Conservation (phyloP, 2,329 filamentous ascomycete species). For the Trichoderma oligosporum region DNA sequence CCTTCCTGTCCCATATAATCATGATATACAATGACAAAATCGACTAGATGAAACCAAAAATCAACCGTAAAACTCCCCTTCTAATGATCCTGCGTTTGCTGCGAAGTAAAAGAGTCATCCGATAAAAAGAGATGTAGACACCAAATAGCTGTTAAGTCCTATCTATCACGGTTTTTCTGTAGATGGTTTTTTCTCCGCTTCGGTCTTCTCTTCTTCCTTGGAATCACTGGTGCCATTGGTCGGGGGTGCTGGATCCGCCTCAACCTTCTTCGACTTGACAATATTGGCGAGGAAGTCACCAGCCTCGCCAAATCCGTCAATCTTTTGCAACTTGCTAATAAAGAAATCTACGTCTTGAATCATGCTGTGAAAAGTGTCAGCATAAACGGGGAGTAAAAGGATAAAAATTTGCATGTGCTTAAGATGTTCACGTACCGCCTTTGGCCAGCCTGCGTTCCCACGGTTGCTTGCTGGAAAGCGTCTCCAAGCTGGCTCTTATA, state of each 20-base stretch:
- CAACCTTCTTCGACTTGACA: constrained; percentile 55
- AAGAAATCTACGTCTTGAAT: constrained; percentile 72
- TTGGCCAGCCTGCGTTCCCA: constrained; percentile 65
- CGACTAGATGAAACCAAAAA: not conserved
- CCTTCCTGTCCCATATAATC: not conserved
- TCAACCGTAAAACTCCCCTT: constrained; percentile 12
- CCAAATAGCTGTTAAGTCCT: not conserved
- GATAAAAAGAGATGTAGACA: not conserved
- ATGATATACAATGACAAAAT: not conserved
- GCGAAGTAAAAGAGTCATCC: not conserved
- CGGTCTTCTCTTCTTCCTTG: constrained; percentile 21
- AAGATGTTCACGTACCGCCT: constrained; percentile 57
- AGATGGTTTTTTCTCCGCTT: constrained; percentile 20
- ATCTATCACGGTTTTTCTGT: constrained; percentile 8
- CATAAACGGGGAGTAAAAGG: not conserved
- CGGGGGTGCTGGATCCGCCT: constrained; percentile 22
- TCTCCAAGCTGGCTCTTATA: constrained; percentile 77
- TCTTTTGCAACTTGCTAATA: constrained; percentile 64
- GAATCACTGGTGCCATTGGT: constrained; percentile 20
- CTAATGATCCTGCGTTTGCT: constrained; percentile 13
- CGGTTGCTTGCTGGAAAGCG: constrained; percentile 61
- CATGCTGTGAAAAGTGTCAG: constrained; percentile 52
- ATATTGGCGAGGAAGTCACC: constrained; percentile 66
- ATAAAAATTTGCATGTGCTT: too few relatives aligned
- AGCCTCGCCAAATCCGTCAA: constrained; percentile 74